phyloP scores from a whole-genome alignment of 129 eudicot species.

The Mikania micrantha region DNA sequence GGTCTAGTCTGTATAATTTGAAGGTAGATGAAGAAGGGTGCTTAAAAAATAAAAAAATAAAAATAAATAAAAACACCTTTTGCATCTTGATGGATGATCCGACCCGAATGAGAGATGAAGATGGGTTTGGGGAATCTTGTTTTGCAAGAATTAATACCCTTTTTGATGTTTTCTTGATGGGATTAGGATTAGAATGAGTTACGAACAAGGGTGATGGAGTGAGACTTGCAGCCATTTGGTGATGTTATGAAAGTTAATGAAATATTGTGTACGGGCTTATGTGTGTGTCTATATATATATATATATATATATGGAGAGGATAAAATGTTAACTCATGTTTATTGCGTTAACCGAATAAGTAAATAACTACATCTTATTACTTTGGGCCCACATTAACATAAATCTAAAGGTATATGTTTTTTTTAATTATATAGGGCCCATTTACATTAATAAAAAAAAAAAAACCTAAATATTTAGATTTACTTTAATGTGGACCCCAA shows the following conservation, averaged over 20 bases:
- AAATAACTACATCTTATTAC: too few relatives aligned
- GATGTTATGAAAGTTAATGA: background rate
- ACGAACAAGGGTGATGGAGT: conserved; percentile 24
- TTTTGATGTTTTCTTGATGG: conserved; percentile 23
- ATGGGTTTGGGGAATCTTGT: conserved; percentile 14
- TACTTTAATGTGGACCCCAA: too few relatives aligned
- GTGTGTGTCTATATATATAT: conserved; percentile 10
- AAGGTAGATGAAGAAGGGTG: background rate
- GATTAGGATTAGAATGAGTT: conserved; percentile 16
- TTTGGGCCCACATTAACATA: too few relatives aligned
- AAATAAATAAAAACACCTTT: conserved; percentile 29
- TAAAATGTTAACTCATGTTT: too few relatives aligned
- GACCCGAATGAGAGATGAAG: conserved; percentile 36
- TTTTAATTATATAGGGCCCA: too few relatives aligned
- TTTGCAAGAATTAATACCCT: conserved; percentile 27
- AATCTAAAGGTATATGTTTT: too few relatives aligned
- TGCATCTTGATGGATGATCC: conserved; percentile 38
- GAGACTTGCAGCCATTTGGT: conserved; percentile 20
- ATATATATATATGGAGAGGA: too few relatives aligned
- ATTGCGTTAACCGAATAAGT: too few relatives aligned
- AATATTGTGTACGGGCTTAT: conserved; percentile 6
- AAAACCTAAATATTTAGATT: too few relatives aligned
- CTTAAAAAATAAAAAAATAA: background rate
- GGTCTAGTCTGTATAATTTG: background rate
- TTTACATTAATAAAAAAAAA: too few relatives aligned